Evolutionary conservation across 768 basidiomycete genomes (phyloP).

Genomic region (Collybia sp.): DNA sequence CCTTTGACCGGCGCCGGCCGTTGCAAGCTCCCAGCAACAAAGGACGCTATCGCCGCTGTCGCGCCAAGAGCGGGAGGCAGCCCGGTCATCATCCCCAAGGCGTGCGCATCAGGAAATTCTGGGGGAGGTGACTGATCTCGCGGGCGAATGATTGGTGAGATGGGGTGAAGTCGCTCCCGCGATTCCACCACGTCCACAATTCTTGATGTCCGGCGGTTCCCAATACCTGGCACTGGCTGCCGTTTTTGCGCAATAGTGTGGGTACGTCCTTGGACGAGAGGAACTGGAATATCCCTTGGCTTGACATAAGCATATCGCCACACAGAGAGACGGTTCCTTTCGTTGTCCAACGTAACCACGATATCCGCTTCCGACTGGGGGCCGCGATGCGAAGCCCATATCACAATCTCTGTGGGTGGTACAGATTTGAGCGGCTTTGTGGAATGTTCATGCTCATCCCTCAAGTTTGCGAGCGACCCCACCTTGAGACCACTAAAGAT

Average conservation of each 20-base stretch:
- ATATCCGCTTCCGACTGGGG: slow-evolving; percentile 40
- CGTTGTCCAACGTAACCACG: slow-evolving; percentile 54
- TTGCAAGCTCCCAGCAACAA: slow-evolving; percentile 30
- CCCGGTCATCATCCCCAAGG: slow-evolving; percentile 43
- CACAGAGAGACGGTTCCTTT: slow-evolving; percentile 48
- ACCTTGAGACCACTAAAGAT: slow-evolving; percentile 44
- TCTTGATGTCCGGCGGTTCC: slow-evolving; percentile 33
- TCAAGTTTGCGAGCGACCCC: slow-evolving; percentile 28
- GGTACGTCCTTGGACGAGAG: slow-evolving; percentile 22
- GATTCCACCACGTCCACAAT: slow-evolving; percentile 28
- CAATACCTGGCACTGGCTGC: slow-evolving; percentile 30
- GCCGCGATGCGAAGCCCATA: slow-evolving; percentile 50
- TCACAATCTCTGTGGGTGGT: slow-evolving; percentile 58
- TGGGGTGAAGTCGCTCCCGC: slow-evolving; percentile 27
- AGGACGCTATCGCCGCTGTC: slow-evolving; percentile 47
- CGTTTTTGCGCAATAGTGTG: slow-evolving; percentile 30
- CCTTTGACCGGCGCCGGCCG: slow-evolving; percentile 23
- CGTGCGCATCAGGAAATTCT: slow-evolving; percentile 35
- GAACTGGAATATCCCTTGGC: slow-evolving; percentile 48
- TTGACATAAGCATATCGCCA: slow-evolving; percentile 73
- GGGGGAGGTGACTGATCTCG: slow-evolving; percentile 29
- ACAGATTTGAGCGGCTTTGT: slow-evolving; percentile 49
- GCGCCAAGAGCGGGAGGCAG: slow-evolving; percentile 51
- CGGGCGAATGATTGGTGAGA: slow-evolving; percentile 29
- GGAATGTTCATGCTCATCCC: slow-evolving; percentile 51